Evolutionary conservation across 2,329 filamentous ascomycete genomes (phyloP).

Genomic region (Epichloe festucae): DNA sequence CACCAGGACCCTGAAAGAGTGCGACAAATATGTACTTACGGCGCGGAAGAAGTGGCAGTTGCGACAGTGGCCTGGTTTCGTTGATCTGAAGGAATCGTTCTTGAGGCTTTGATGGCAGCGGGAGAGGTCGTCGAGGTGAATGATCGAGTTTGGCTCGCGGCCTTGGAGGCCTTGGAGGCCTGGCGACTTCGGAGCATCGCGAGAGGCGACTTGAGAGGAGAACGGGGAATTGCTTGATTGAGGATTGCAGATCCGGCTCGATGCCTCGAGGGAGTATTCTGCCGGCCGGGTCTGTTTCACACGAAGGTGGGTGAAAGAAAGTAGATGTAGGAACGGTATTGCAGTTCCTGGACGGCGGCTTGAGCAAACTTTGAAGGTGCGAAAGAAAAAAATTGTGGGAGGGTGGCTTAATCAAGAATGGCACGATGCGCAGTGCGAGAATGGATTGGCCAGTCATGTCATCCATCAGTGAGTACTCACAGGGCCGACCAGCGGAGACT

Average conservation of each 20-base stretch:
- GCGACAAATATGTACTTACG: slow-evolving; percentile 32
- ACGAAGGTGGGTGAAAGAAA: not conserved
- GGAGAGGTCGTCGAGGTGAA: slow-evolving; percentile 28
- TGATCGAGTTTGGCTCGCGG: slow-evolving; percentile 25
- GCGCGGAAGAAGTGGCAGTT: slow-evolving; percentile 28
- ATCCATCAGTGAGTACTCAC: not conserved
- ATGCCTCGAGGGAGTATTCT: not conserved
- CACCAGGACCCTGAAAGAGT: slow-evolving; percentile 1
- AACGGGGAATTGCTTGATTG: not conserved
- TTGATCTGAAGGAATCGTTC: slow-evolving; percentile 27
- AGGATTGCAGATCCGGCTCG: not conserved
- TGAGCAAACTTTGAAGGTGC: not conserved
- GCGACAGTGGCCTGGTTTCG: slow-evolving; percentile 38
- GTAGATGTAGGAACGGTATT: not conserved
- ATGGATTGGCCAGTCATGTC: not conserved
- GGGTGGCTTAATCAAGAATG: not conserved
- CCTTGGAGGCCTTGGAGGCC: slow-evolving; percentile 33
- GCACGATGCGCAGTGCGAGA: too few relatives aligned
- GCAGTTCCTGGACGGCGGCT: not conserved
- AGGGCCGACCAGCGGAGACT: not conserved
- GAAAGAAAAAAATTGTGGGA: not conserved
- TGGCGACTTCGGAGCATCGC: slow-evolving; percentile 38
- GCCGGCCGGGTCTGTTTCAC: not conserved
- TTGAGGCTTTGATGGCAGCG: slow-evolving; percentile 22
- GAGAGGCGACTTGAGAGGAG: slow-evolving; percentile 2